A percentile compares a stretch with the other conserved stretches of the same genome.
phyloP scores from a whole-genome alignment of 2,329 filamentous ascomycete species.

The Hymenoscyphus repandus region DNA sequence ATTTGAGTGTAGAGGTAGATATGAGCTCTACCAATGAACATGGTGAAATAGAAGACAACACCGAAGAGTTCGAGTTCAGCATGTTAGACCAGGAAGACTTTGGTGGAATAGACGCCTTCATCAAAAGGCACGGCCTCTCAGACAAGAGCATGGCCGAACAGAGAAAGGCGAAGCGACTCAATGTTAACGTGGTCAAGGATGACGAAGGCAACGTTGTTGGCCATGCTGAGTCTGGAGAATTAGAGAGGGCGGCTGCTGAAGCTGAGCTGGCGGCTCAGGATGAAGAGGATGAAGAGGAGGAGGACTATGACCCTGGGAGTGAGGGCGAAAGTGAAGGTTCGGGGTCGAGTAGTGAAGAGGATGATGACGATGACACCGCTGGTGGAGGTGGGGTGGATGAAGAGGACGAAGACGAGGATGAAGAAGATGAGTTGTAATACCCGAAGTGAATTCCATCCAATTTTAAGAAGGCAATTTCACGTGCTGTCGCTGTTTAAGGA shows the following conservation, averaged over 20 bases:
- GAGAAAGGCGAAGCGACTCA: constrained; percentile 57
- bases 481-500: too few relatives aligned
- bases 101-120: constrained; percentile 57
- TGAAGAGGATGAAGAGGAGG: constrained; percentile 59
- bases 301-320: constrained; percentile 55
- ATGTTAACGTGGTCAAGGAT: constrained; percentile 47
- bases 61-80: constrained; percentile 23
- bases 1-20: constrained; percentile 56
- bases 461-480: neutral
- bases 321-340: constrained; percentile 54
- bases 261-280: constrained; percentile 43
- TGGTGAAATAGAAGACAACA: constrained; percentile 35
- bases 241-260: constrained; percentile 29
- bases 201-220: constrained; percentile 35
- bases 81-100: constrained; percentile 48
- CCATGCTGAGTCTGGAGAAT: constrained; percentile 33
- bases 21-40: constrained; percentile 4
- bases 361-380: constrained; percentile 48
- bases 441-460: neutral
- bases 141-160: constrained; percentile 66
- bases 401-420: constrained; percentile 24
- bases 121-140: constrained; percentile 55
- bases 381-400: constrained; percentile 27
- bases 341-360: constrained; percentile 39
- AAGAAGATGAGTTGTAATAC: constrained; percentile 5